phyloP scores from a whole-genome alignment of 805 yeast genomes.

The Monosporozyma solicola region DNA sequence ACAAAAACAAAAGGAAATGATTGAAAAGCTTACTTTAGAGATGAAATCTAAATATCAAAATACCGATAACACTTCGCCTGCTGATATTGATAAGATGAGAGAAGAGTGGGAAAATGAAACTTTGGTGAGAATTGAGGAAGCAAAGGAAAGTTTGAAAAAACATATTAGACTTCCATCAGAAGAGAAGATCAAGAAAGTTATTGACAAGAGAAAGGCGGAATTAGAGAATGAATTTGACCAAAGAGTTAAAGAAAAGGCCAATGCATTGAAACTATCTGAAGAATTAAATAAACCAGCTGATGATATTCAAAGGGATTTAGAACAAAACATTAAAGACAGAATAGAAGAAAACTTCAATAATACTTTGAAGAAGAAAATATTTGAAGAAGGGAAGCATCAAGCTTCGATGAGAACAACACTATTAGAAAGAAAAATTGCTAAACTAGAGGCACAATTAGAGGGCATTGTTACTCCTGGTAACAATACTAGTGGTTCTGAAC shows the following conservation, averaged over 20 bases:
- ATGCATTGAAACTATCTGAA: constrained; percentile 4
- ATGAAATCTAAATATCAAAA: neutral
- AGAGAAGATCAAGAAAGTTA: constrained; percentile 48
- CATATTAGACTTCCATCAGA: constrained; percentile 41
- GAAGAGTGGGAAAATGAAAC: constrained; percentile 28
- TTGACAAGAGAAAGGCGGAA: constrained; percentile 33
- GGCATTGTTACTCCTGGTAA: neutral
- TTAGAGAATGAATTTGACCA: constrained; percentile 19
- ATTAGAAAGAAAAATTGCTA: constrained; percentile 22
- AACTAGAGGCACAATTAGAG: constrained; percentile 20
- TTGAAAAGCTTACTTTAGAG: neutral
- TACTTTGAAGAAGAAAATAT: constrained; percentile 20
- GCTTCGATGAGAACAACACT: constrained; percentile 26
- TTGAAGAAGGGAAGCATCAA: constrained; percentile 29
- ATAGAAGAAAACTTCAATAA: constrained; percentile 12
- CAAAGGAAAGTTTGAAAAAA: constrained; percentile 39
- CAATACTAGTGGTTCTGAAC: neutral
- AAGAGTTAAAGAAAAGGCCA: constrained; percentile 12
- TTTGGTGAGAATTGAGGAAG: constrained; percentile 29
- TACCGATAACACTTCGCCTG: neutral
- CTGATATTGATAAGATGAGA: constrained; percentile 19
- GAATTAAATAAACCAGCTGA: constrained; percentile 4
- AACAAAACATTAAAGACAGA: constrained; percentile 16
- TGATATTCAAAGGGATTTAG: constrained; percentile 3
- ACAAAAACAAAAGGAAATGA: neutral